Evolutionary conservation across 2,329 filamentous ascomycete species (phyloP), one percentile per base, ranked within the genome.

Genomic region (Calonectria ilicicola): DNA sequence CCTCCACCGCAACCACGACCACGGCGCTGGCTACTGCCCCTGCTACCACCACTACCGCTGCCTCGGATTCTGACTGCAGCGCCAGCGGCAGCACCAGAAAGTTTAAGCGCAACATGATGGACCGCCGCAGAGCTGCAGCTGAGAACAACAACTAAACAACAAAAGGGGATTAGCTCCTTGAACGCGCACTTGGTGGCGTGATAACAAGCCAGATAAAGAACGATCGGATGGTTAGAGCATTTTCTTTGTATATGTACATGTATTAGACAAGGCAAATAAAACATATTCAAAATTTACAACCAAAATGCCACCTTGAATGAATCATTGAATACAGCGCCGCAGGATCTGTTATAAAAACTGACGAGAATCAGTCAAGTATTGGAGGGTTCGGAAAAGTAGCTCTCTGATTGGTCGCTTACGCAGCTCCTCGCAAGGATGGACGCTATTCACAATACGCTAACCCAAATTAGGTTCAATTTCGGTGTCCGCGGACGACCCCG

Each of bases 61-160:
- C 35, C 46, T 66, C 74, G 7, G 64, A 58, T 17, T 66, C 53
- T 21, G 42, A 60, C 35, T 35, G 47, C 65, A 46, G 19, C n/a
- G 68, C 69, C 63, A 74, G 77, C 73, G 75, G 77, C 72, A 49
- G 42, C 42, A 46, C 12, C n/a, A 46, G 23, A n/a, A 46, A 73
- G 73, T 72, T 75, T 68, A 80, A 80, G 77, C 64, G 73, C 47
- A 76, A 76, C 32, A 58, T 40, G 53, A 17, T 19, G 5, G 53
- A 32, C 72, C 77, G 76, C 70, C 78, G 73, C 74, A 75, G 76
- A 67, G 53, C 53, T 40, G 32, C 32, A 17, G 32, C 38, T 15
- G n/a, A 35, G n/a, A 40, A 58, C n/a, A 35, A 58, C 21, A 23
- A 42, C 42, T n/a, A 46, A 46, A 8, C 19, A 46, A n/a, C 8